phyloP scores from a whole-genome alignment of 2,329 filamentous ascomycete species.

The Xylariaceae sp. region DNA sequence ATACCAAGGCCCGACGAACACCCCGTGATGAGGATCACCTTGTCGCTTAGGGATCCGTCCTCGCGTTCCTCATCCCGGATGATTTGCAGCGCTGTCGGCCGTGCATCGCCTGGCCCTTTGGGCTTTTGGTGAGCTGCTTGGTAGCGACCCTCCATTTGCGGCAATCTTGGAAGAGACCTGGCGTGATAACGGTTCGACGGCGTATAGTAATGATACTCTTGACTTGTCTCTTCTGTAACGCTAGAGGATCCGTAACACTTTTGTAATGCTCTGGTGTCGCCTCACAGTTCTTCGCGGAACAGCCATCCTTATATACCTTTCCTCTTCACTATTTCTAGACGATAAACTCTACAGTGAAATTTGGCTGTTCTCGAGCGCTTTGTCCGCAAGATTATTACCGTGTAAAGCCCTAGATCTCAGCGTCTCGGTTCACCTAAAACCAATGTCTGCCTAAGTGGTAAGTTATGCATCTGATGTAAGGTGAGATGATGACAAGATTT shows the following conservation, averaged over 20 bases:
- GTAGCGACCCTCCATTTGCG: slow-evolving; percentile 18
- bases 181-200: neutral
- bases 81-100: slow-evolving; percentile 22
- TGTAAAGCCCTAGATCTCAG: neutral
- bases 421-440: neutral
- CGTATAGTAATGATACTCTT: neutral
- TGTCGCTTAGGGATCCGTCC: slow-evolving; percentile 11
- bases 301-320: slow-evolving; percentile 3
- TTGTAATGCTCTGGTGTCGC: neutral
- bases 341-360: neutral
- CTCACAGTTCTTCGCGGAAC: neutral
- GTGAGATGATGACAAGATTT: slow-evolving; percentile 1
- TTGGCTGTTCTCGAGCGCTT: neutral
- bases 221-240: neutral
- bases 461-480: neutral
- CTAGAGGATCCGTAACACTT: neutral
- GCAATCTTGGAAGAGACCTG: neutral
- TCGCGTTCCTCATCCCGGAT: slow-evolving; percentile 15
- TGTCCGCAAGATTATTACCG: neutral
- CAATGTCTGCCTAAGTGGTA: neutral
- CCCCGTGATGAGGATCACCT: slow-evolving; percentile 23
- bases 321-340: neutral
- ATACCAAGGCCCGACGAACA: slow-evolving; percentile 19
- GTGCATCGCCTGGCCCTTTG: slow-evolving; percentile 21
- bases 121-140: slow-evolving; percentile 13